Base-by-base conservation (phyloP, 1,284 basidiomycete genomes). In the Pseudozyma tsukubaensis region DNA sequence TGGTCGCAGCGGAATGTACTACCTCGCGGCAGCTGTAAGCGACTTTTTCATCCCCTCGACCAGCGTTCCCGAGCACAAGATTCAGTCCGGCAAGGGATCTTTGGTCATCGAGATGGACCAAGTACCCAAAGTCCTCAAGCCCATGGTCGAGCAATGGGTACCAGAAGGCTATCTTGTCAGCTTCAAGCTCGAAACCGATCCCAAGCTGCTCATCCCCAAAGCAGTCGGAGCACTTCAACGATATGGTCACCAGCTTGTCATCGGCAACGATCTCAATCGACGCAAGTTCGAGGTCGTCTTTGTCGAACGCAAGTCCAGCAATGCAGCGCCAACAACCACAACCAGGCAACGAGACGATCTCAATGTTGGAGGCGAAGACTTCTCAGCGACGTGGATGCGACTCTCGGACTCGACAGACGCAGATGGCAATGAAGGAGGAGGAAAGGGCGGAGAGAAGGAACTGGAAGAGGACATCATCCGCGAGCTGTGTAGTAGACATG, bases 111-210 rank as follows among this genome's bases (percentile, higher is more conserved):
- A 97, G 85, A 98, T 99, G 95, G 96, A 99, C 84, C 94, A 97
- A 85, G 95, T 98, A 1, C 96, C 97, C 9, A 99, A 99, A 86
- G 92, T 98, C 40, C 86, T 99, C 48, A 92, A 93, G 84, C 91
- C 93, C 0, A 88, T 99, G 86, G 94, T 97, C 3, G 90, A 92
- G 53, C 92, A 97, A 83, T 99, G 96, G 97, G 92, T 91, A 0
- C 91, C 91, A 1, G 90, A 93, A 58, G 95, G 93, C 0, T 98
- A 91, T 84, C 91, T 97, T 45, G 94, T 99, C 49, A 95, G 93
- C 1, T 99, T 99, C 89, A 99, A 99, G 94, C 90, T 99, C 50
- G 97, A 99, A 87, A 99, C 97, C 4, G 96, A 99, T 78, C 86
- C 87, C 16, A 53, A 86, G 1, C 87, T 99, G 10, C 88, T 99